Evolutionary conservation across 2,329 filamentous ascomycete species (phyloP), one percentile per base, ranked within the genome.

Genomic region (Botrytis medusae): DNA sequence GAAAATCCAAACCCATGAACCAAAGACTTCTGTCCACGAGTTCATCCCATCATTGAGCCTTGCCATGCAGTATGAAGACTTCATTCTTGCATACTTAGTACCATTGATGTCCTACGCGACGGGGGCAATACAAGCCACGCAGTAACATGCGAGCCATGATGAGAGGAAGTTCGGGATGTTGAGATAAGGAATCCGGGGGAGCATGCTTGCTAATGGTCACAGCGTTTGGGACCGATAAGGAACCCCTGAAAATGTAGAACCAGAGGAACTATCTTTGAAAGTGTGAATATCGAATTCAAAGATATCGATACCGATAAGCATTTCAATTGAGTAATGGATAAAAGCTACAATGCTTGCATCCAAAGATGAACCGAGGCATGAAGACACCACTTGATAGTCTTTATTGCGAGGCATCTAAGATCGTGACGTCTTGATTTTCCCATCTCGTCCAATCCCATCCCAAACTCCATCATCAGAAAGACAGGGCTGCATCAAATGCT

Each of bases 171-270:
- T 29, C 48, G 71, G 62, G 59, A 65, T 48, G 40, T 48, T 34
- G 59, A 60, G 71, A 72, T 72, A 72, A 72, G 62, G 22, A 59
- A 68, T 72, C 48, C 18, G 71, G 48, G 68, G 61, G 64, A 68
- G 46, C 46, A 60, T 60, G 40, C 62, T 72, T 34, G n/a, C 37
- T 68, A 61, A 63, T 72, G 62, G 46, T 42, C 37, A 57, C 40
- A 69, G 37, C 29, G 37, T 59, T 9, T 42, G 42, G 12, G 12
- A 25, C 14, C 34, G 60, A 72, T 65, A 65, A 72, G 46, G 42
- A 51, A 37, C 61, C 61, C 61, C 70, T 46, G 69, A 14, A 59
- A 59, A 6, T 16, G 25, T 6, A 64, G 4, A 67, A 46, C 42
- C 46, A 46, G 70, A 44, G 29, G 34, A 72, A 46, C 14, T 20